phyloP scores from a whole-genome alignment of 495 filamentous ascomycete genomes.

The Gamarada debralockiae region DNA sequence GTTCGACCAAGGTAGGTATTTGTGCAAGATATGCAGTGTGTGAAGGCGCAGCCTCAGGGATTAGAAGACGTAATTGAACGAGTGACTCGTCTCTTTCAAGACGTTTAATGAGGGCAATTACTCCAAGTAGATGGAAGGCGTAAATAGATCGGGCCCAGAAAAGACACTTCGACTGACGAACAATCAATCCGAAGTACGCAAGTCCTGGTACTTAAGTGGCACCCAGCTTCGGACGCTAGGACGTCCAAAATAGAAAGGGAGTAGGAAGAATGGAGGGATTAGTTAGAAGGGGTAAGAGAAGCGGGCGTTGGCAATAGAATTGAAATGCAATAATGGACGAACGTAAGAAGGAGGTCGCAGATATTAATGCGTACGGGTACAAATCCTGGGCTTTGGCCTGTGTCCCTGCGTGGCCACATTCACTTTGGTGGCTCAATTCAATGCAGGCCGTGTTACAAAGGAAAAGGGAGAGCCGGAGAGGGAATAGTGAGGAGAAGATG shows the following conservation, averaged over 20 bases:
- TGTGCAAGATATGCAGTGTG: background rate
- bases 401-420: too few species aligned
- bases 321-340: constrained; percentile 4
- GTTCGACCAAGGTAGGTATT: constrained; percentile 20
- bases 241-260: constrained; percentile 9
- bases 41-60: constrained; percentile 22
- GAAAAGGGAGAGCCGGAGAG: constrained; percentile 7
- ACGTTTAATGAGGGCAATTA: constrained; percentile 8
- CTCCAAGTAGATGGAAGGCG: background rate
- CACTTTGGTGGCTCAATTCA: constrained; percentile 5
- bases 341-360: background rate
- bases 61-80: constrained; percentile 19
- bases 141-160: background rate
- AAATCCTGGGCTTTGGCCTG: too few species aligned
- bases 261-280: background rate
- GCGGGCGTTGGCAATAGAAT: background rate
- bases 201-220: constrained; percentile 19
- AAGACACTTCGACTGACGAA: constrained; percentile 3
- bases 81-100: constrained; percentile 22
- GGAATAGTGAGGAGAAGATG: constrained; percentile 22
- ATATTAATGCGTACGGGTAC: too few species aligned
- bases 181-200: constrained; percentile 9
- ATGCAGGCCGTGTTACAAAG: constrained; percentile 21
- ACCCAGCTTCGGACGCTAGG: background rate
- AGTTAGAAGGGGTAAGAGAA: constrained; percentile 1